Evolutionary conservation across 2,329 filamentous ascomycete species (phyloP), one percentile per base, ranked within the genome.

Genomic region (Fusarium napiforme): DNA sequence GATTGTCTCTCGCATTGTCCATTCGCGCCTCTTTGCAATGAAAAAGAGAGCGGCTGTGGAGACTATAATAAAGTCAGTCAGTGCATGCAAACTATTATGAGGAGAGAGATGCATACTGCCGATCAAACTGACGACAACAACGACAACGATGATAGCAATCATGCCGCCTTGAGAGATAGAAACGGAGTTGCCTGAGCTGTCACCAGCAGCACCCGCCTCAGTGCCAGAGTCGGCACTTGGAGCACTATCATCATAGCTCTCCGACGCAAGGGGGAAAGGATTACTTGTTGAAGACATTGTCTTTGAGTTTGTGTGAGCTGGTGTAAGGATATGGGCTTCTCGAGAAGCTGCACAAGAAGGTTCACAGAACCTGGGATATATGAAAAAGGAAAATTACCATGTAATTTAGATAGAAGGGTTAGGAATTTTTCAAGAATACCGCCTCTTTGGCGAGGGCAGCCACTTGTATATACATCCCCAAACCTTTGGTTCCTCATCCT

Each of bases 21-120:
- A 96, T 81, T 95, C 93, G 52, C 91, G 90, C 84, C 94, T 95
- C 86, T 96, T 96, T 62, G 94, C 93, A 42, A 96, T 81, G 81
- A 92, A 94, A 84, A 93, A 97, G 34, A 96, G 88, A 5, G 90
- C 83, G 6, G 90, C 89, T 39, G 88, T 91, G 28, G 86, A 86
- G 71, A 91, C 92, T 93, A 73, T 45, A 11, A 28, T 7, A 18
- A 39, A 57, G 67, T 78, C 59, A 78, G 75, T 39, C 59, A 78
- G 75, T 39, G 58, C 18, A 32, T 56, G 52, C 32, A 34, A n/a
- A 36, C 12, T 16, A 30, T 23, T 12, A 18, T 21, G n/a, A 32
- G 26, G 6, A 10, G 16, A 32, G 49, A 32, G 34, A 47, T 30
- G 80, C 89, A 79, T 85, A 95, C 93, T 89, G 81, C 93, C 93